phyloP scores from a whole-genome alignment of 306 rosid genomes.

The Morella rubra region DNA sequence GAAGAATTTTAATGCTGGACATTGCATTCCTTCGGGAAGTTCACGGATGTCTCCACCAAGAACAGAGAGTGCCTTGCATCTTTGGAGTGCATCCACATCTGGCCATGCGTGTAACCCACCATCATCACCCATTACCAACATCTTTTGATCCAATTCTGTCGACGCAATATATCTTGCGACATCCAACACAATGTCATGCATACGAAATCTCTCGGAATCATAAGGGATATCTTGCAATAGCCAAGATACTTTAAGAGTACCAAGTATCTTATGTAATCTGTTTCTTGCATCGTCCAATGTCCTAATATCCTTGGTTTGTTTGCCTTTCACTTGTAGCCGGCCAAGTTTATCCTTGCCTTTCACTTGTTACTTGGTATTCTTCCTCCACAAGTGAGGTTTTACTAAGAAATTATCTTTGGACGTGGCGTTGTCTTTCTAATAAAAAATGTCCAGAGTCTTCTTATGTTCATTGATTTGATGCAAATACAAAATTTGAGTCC shows the following conservation, averaged over 20 bases:
- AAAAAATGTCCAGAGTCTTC: too few species aligned
- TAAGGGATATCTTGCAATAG: background rate
- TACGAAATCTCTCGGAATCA: background rate
- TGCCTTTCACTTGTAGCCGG: background rate
- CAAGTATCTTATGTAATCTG: background rate
- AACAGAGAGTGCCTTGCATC: background rate
- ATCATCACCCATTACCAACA: background rate
- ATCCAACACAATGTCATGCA: conserved; percentile 34
- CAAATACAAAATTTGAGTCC: too few species aligned
- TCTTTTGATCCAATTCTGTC: background rate
- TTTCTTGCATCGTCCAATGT: conserved; percentile 10
- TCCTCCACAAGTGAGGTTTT: too few species aligned
- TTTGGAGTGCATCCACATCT: background rate
- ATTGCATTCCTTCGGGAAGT: conserved; percentile 3
- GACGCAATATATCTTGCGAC: too few species aligned
- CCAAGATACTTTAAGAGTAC: conserved; percentile 4
- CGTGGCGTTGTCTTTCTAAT: too few species aligned
- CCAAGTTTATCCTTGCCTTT: too few species aligned
- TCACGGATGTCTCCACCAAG: background rate
- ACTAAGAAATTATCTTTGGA: too few species aligned
- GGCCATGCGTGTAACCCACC: background rate
- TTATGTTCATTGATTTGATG: too few species aligned
- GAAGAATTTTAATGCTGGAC: conserved; percentile 11
- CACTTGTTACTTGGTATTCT: too few species aligned
- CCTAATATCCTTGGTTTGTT: too few species aligned